Conservation (phyloP, 768 basidiomycete species). For the Rhodotorula kratochvilovae region DNA sequence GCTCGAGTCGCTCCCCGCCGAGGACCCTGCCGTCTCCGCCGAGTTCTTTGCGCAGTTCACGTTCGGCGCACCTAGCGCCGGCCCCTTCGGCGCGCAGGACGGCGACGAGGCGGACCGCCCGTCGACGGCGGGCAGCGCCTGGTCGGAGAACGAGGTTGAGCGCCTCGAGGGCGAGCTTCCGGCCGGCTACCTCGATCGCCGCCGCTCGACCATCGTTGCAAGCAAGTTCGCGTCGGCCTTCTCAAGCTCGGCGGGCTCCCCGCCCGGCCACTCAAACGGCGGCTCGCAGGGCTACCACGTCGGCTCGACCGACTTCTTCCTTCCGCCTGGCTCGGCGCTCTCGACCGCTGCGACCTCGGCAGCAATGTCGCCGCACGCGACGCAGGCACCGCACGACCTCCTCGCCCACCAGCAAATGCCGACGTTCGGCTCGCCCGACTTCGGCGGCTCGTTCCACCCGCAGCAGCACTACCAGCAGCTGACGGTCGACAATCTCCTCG, state of each 20-base stretch:
- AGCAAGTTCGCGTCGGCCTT: slow-evolving; percentile 15
- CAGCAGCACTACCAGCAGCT: background rate
- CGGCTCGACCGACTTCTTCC: slow-evolving; percentile 20
- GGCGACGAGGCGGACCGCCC: slow-evolving; percentile 3
- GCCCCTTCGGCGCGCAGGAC: background rate
- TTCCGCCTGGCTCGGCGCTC: slow-evolving; percentile 1
- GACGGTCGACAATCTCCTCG: background rate
- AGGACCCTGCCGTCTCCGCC: slow-evolving; percentile 9
- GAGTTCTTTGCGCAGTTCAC: slow-evolving; percentile 14
- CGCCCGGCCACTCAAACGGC: background rate
- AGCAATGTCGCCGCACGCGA: background rate
- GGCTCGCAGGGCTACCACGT: slow-evolving; percentile 20
- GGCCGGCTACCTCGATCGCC: background rate
- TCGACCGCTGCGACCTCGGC: background rate
- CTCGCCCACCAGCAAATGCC: background rate
- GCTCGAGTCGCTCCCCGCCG: slow-evolving; percentile 12
- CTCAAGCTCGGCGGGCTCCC: background rate
- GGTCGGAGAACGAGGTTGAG: slow-evolving; percentile 28
- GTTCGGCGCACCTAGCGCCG: background rate
- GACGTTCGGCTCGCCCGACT: slow-evolving; percentile 17
- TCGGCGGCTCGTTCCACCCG: slow-evolving; percentile 5
- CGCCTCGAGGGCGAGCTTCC: slow-evolving; percentile 17
- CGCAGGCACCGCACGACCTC: background rate
- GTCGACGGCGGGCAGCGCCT: slow-evolving; percentile 13
- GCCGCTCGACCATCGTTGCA: slow-evolving; percentile 23